Percentiles rank a stretch among this genome's conserved stretches.
These are phyloP conservation scores for Acanthamoeba castellanii DNA, from an alignment of 208 protist genomes.

Conservation along the genomic window DNA sequence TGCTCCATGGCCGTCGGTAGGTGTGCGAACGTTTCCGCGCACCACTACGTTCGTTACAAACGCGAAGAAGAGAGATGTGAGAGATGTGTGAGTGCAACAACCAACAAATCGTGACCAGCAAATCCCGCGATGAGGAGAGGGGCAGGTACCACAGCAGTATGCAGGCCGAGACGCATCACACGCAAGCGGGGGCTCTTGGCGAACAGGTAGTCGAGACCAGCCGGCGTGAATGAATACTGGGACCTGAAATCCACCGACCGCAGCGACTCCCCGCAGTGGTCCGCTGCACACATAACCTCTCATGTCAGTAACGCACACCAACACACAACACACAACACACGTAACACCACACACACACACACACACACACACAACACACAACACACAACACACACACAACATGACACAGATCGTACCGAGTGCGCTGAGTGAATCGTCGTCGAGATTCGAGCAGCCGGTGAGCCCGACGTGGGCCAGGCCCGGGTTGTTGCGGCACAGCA, in stretches of 20 bases:
- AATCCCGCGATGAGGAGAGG: no score
- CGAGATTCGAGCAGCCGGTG: not conserved
- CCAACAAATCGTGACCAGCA: no score
- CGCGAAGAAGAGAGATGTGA: not conserved
- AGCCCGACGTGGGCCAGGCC: not conserved
- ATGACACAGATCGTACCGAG: not conserved
- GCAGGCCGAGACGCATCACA: not conserved
- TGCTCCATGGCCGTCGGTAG: not conserved
- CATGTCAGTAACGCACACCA: not conserved
- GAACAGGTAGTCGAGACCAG: not conserved
- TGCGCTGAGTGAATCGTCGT: not conserved
- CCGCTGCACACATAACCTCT: not conserved
- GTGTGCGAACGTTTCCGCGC: not conserved
- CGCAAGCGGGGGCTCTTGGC: not conserved
- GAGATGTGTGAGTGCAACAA: not conserved
- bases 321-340: not conserved
- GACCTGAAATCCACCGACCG: not conserved
- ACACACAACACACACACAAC: not conserved
- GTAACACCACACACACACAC: not conserved
- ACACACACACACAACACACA: not conserved
- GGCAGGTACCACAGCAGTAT: not conserved
- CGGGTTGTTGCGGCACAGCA: slow-evolving; percentile 12
- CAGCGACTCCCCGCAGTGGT: slow-evolving; percentile 15
- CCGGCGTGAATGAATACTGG: not conserved
- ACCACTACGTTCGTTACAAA: not conserved